Percentiles rank a stretch among this genome's conserved stretches.
Conservation (phyloP, 805 yeast species). For the Nakazawaea ishiwadae region DNA sequence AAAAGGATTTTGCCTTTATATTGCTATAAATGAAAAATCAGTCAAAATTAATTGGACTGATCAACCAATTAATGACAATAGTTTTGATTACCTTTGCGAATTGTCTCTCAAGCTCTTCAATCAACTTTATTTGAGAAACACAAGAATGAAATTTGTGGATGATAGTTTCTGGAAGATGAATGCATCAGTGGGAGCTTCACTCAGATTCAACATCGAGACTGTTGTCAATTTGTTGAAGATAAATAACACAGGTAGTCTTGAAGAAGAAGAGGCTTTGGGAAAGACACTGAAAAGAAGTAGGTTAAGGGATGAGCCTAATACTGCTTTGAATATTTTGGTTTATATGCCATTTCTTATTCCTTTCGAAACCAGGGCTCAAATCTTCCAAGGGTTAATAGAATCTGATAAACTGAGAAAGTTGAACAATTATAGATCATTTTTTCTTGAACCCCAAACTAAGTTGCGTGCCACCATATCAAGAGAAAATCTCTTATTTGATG, state of each 20-base stretch:
- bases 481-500: constrained; percentile 69
- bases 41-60: neutral
- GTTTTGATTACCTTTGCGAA: constrained; percentile 9
- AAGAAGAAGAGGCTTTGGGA: constrained; percentile 24
- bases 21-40: constrained; percentile 18
- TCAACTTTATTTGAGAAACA: constrained; percentile 61
- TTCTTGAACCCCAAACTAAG: constrained; percentile 14
- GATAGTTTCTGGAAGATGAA: constrained; percentile 51
- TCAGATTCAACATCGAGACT: constrained; percentile 14
- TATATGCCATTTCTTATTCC: constrained; percentile 77
- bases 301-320: constrained; percentile 14
- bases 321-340: constrained; percentile 47
- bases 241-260: constrained; percentile 36
- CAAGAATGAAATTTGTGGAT: constrained; percentile 51
- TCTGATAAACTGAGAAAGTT: constrained; percentile 36
- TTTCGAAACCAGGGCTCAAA: constrained; percentile 66
- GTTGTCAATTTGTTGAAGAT: neutral
- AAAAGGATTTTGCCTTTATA: constrained; percentile 42
- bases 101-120: constrained; percentile 50
- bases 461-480: constrained; percentile 58
- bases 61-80: constrained; percentile 15
- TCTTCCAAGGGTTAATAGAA: constrained; percentile 61
- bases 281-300: constrained; percentile 9
- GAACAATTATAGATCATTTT: constrained; percentile 17
- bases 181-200: neutral